These are phyloP conservation scores for Ammopiptanthus mongolicus DNA, from an alignment of 306 rosid species.

Conservation along the genomic window DNA sequence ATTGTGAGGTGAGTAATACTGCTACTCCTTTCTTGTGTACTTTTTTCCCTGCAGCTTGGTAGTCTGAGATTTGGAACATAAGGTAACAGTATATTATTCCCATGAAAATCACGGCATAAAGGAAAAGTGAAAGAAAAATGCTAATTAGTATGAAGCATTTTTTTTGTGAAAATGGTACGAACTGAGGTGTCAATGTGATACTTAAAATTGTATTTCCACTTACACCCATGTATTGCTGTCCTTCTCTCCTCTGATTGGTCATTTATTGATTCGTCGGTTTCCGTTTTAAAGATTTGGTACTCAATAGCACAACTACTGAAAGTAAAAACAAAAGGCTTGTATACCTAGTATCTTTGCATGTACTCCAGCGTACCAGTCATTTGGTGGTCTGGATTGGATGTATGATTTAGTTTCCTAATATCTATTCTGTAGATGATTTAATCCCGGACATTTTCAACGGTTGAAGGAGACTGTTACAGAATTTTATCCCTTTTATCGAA, in stretches of 20 bases:
- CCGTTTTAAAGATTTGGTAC: no score
- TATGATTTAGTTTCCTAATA: background rate
- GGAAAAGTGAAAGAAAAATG: background rate
- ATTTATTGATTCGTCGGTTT: no score
- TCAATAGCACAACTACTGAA: no score
- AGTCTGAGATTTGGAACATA: background rate
- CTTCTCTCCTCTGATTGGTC: no score
- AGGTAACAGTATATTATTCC: background rate
- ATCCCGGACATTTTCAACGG: background rate
- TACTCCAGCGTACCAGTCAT: background rate
- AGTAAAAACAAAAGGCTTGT: background rate
- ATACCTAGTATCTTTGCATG: background rate
- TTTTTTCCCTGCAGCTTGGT: background rate
- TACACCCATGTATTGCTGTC: no score
- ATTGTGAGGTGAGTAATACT: slow-evolving; percentile 34
- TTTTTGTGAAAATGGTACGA: no score
- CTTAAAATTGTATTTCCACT: no score
- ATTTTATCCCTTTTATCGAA: background rate
- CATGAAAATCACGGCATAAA: background rate
- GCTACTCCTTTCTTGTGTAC: background rate
- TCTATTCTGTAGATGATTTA: background rate
- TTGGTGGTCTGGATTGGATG: background rate
- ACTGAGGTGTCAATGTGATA: no score
- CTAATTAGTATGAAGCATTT: no score
- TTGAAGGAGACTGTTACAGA: background rate